Base-by-base conservation (phyloP, 2,329 filamentous ascomycete genomes). In the Fusarium camptoceras region DNA sequence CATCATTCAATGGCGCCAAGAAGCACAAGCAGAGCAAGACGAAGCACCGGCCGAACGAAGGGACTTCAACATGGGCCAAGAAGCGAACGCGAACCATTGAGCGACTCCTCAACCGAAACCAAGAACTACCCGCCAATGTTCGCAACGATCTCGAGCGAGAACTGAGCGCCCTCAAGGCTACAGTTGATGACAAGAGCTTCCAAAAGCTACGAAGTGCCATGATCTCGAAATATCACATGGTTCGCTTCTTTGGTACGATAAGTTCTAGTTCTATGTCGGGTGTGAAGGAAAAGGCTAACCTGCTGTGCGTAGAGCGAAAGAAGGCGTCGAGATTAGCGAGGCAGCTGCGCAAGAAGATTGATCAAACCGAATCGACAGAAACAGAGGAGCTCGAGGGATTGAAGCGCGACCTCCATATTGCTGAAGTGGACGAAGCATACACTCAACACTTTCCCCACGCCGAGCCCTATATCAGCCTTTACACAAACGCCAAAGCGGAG, bases 201-300 rank as follows among this genome's bases (percentile, higher is more conserved):
- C 88, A 89, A 73, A 90, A 89, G 80, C 85, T 85, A 76, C 86
- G 88, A 71, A 86, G 85, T 73, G 85, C 88, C 63, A 93, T 94
- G 87, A 94, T 94, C 67, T 84, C 84, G 53, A 92, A 90, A 78
- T 96, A 94, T 74, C 92, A 95, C 78, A 94, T 93, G 87, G 88
- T 95, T 53, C 85, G 93, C 28, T 96, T 96, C 78, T 95, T 95
- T 79, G 93, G 92, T 92, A 83, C 54, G 86, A 74, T 14, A 6
- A 31, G 24, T 6, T 42, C 6, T 25, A 8, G 11, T 4, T 15
- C 7, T 10, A n/a, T 57, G 8, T 44, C 14, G n/a, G 18, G 11
- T 25, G 12, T 18, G 22, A 34, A 41, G 10, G n/a, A 24, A 42
- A 11, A 12, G 8, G n/a, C 67, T 75, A 48, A 76, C 43, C 41